These are phyloP conservation scores for Paraphaeosphaeria minitans DNA, from an alignment of 2,329 filamentous ascomycete species.

Conservation along the genomic window DNA sequence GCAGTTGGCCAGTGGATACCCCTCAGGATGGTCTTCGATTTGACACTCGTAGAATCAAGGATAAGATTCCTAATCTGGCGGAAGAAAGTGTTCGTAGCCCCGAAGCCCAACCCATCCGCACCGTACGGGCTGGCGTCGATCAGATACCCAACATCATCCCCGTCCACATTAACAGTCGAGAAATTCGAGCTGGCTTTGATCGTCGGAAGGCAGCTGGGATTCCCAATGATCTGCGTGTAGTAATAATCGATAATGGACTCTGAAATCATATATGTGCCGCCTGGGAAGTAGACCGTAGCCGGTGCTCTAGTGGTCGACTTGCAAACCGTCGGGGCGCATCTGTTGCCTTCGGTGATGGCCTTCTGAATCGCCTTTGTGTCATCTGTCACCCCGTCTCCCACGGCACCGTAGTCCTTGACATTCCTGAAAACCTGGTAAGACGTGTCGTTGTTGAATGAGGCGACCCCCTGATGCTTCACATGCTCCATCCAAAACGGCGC, in stretches of 20 bases:
- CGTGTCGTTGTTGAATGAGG: slow-evolving; percentile 45
- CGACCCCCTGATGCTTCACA: slow-evolving; percentile 49
- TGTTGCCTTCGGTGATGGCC: slow-evolving; percentile 48
- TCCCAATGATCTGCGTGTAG: slow-evolving; percentile 66
- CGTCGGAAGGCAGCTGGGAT: slow-evolving; percentile 61
- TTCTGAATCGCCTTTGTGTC: slow-evolving; percentile 61
- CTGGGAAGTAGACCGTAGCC: slow-evolving; percentile 63
- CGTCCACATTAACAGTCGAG: slow-evolving; percentile 17
- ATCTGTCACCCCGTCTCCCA: slow-evolving; percentile 41
- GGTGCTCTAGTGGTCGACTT: slow-evolving; percentile 57
- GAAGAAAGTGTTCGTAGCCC: slow-evolving; percentile 66
- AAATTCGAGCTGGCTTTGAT: slow-evolving; percentile 61
- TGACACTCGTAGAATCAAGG: slow-evolving; percentile 62
- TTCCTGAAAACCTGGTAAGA: slow-evolving; percentile 46
- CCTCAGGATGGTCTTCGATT: slow-evolving; percentile 52
- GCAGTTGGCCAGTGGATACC: slow-evolving; percentile 54
- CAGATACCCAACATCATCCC: slow-evolving; percentile 34
- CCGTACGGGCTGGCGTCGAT: slow-evolving; percentile 63
- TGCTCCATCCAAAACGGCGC: slow-evolving; percentile 49
- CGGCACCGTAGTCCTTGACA: slow-evolving; percentile 51
- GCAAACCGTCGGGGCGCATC: slow-evolving; percentile 50
- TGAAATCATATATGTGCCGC: slow-evolving; percentile 64
- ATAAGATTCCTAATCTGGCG: slow-evolving; percentile 69
- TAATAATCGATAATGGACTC: slow-evolving; percentile 66
- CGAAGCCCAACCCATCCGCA: slow-evolving; percentile 46